phyloP scores from a whole-genome alignment of 345 rosid species.

The Camelina neglecta region DNA sequence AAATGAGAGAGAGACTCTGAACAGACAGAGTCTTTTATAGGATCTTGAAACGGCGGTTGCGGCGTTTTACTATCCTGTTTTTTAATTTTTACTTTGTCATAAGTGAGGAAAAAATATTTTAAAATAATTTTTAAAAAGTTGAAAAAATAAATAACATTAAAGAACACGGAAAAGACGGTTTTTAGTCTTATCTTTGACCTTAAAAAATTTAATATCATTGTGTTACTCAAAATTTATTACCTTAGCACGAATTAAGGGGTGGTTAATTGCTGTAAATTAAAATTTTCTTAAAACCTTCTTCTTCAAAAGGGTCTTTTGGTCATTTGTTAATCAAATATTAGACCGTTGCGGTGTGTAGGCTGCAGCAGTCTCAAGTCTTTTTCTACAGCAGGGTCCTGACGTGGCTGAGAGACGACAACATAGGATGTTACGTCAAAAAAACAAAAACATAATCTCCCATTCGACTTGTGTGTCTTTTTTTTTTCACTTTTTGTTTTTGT shows the following conservation, averaged over 20 bases:
- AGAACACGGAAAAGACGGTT: slow-evolving; percentile 20
- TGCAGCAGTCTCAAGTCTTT: slow-evolving; percentile 30
- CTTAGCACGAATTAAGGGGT: slow-evolving; percentile 12
- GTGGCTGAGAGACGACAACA: slow-evolving; percentile 35
- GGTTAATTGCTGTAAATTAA: slow-evolving; percentile 24
- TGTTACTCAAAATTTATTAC: too few relatives aligned
- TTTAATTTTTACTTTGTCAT: slow-evolving; percentile 21
- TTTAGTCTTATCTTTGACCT: slow-evolving; percentile 17
- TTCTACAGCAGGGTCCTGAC: slow-evolving; percentile 38
- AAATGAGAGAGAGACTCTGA: slow-evolving; percentile 19
- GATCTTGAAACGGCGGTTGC: slow-evolving; percentile 42
- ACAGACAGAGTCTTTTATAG: slow-evolving; percentile 36
- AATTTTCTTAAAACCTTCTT: background rate
- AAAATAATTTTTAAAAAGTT: background rate
- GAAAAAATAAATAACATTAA: background rate
- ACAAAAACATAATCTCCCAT: background rate
- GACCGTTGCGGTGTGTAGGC: slow-evolving; percentile 40
- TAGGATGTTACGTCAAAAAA: slow-evolving; percentile 34
- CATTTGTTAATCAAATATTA: background rate
- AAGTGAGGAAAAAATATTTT: background rate
- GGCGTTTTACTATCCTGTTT: slow-evolving; percentile 28
- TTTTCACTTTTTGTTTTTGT: background rate
- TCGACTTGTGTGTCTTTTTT: slow-evolving; percentile 22
- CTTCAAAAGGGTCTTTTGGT: slow-evolving; percentile 17
- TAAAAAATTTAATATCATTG: background rate